Evolutionary conservation across 768 basidiomycete genomes (phyloP), one percentile per base, ranked within the genome.

Genomic region (Agaricus bisporus): DNA sequence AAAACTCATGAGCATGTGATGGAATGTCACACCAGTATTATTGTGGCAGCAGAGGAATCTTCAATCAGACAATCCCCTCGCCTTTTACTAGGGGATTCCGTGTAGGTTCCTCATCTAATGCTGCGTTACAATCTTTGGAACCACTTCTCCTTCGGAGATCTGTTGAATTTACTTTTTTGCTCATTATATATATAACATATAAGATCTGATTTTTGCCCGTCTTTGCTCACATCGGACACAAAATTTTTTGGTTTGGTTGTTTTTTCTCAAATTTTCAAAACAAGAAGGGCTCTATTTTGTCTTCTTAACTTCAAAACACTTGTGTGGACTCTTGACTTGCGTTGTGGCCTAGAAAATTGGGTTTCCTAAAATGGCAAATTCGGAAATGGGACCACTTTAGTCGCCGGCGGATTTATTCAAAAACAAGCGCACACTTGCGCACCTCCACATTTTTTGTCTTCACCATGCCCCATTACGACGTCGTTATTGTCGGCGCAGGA

Each of bases 401-500:
- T 25, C 18, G 10, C 25, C 25, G 26, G 10, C 11, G 28, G 17
- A 15, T 25, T 42, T n/a, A 44, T 45, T 45, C 22, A 22, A 32
- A 32, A 32, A 32, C 7, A 32, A 6, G 11, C 32, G 8, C 11
- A 32, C 32, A 11, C 11, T 11, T 32, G 5, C 11, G 8, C 32
- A 32, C 32, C 11, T 32, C 32, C 32, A 42, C 26, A 42, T 20
- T 7, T 32, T 11, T 25, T 20, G 3, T 8, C 48, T 14, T 17
- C 37, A 20, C 36, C 15, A 48, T 54, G 45, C 45, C 45, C 4
- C 61, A 62, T 38, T 91, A 88, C 77, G 86, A 92, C 75, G 74
- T 90, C 41, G 66, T 95, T 68, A 86, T 98, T 64, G 85, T 98
- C 66, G 95, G 95, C 52, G 93, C 90, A 6, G 95, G 95, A 38